A percentile compares a stretch with the other conserved stretches of the same genome.
Evolutionary conservation across 371 early-diverging fungal genomes (phyloP).

Genomic region (Coemansia sp.): DNA sequence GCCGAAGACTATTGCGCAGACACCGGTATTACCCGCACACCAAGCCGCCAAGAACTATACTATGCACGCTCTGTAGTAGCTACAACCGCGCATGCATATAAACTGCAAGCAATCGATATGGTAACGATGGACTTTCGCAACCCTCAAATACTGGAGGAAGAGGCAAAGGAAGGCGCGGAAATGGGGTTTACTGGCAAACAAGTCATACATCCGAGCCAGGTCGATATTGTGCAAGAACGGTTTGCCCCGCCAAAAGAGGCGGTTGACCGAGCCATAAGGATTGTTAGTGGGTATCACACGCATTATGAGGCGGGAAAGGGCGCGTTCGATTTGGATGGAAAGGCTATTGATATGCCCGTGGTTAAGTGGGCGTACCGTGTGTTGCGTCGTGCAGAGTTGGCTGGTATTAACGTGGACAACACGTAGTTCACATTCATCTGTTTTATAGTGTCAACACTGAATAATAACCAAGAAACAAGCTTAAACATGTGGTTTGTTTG

Average conservation of each 20-base stretch:
- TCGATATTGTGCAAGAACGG: constrained; percentile 73
- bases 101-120: constrained; percentile 87
- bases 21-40: constrained; percentile 71
- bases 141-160: constrained; percentile 65
- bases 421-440: neutral
- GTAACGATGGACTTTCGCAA: constrained; percentile 85
- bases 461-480: neutral
- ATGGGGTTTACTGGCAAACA: constrained; percentile 96
- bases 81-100: constrained; percentile 79
- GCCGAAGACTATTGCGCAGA: constrained; percentile 95
- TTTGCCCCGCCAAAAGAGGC: constrained; percentile 71
- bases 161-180: constrained; percentile 80
- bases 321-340: constrained; percentile 88
- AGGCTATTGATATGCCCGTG: constrained; percentile 71
- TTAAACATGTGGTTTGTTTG: neutral
- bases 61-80: constrained; percentile 78
- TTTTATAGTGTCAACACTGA: neutral
- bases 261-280: constrained; percentile 47
- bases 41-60: constrained; percentile 70
- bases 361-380: constrained; percentile 60
- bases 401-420: neutral
- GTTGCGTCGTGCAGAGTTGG: constrained; percentile 42
- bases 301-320: constrained; percentile 74
- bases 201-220: constrained; percentile 89
- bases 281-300: constrained; percentile 60